These are phyloP conservation scores for Pleurotus eryngii DNA, from an alignment of 768 basidiomycete genomes.

Conservation along the genomic window DNA sequence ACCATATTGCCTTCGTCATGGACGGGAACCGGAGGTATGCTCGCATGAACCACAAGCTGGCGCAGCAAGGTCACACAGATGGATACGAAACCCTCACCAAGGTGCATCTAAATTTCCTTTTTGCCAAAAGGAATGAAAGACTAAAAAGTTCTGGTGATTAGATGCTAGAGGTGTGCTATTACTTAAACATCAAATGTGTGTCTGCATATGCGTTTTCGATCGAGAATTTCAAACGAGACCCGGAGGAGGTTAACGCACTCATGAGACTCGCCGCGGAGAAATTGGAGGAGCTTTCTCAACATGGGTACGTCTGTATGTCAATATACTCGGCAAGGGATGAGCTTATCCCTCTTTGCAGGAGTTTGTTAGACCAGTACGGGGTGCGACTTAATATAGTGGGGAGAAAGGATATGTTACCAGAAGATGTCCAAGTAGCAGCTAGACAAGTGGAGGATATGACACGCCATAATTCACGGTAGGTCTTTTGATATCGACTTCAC, in stretches of 20 bases:
- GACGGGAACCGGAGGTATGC: constrained; percentile 96
- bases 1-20: constrained; percentile 94
- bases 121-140: background rate
- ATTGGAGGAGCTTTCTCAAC: constrained; percentile 70
- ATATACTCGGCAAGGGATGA: too few relatives aligned
- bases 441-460: constrained; percentile 76
- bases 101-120: constrained; percentile 42
- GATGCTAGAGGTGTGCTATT: constrained; percentile 84
- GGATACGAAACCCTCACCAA: constrained; percentile 79
- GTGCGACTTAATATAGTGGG: constrained; percentile 86
- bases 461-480: constrained; percentile 64
- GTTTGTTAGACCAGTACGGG: constrained; percentile 76
- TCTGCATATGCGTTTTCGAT: constrained; percentile 98
- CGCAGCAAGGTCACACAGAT: constrained; percentile 76
- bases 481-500: constrained; percentile 2
- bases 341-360: constrained; percentile 37
- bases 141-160: constrained; percentile 23
- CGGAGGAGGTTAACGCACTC: constrained; percentile 82
- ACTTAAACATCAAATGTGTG: constrained; percentile 77
- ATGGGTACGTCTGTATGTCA: constrained; percentile 57
- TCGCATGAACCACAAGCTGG: constrained; percentile 56
- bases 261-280: constrained; percentile 83
- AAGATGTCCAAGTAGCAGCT: constrained; percentile 66
- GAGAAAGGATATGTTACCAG: constrained; percentile 68
- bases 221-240: constrained; percentile 90